Evolutionary conservation across 495 filamentous ascomycete species (phyloP).

Genomic region (Trichoderma gamsii): DNA sequence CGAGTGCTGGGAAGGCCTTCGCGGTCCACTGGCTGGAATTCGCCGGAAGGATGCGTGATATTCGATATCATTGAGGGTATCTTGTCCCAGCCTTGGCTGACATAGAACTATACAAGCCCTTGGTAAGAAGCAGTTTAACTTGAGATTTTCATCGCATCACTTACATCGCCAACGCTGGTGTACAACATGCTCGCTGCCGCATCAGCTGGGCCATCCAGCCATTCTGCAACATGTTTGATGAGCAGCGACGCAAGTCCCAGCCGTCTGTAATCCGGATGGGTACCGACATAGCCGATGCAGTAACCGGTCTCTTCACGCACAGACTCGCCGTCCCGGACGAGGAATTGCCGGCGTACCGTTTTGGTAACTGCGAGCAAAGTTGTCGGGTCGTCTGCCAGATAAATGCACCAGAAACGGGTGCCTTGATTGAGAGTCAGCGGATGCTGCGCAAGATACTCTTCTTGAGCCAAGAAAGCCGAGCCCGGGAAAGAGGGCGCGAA

Average conservation of each 20-base stretch:
- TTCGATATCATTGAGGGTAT: neutral
- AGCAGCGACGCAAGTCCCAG: slow-evolving; percentile 23
- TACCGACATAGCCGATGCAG: slow-evolving; percentile 24
- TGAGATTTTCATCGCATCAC: neutral
- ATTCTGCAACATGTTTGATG: slow-evolving; percentile 22
- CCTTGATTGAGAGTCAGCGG: neutral
- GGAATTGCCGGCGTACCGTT: neutral
- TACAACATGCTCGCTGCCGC: slow-evolving; percentile 25
- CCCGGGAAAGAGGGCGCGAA: neutral
- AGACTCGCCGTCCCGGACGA: slow-evolving; percentile 6
- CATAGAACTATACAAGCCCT: neutral
- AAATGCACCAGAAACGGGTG: slow-evolving; percentile 21
- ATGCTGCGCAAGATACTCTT: neutral
- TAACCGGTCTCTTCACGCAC: slow-evolving; percentile 23
- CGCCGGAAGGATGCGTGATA: neutral
- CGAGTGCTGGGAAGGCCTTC: neutral
- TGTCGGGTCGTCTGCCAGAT: slow-evolving; percentile 15
- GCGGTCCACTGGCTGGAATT: neutral
- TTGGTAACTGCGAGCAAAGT: slow-evolving; percentile 12
- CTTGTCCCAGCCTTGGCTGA: neutral
- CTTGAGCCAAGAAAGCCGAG: neutral
- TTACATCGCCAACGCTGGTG: slow-evolving; percentile 24
- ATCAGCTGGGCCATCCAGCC: slow-evolving; percentile 22
- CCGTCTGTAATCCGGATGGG: slow-evolving; percentile 20
- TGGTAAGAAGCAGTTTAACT: neutral